A percentile compares a stretch with the other conserved stretches of the same genome.
Evolutionary conservation across 306 rosid species (phyloP).

Genomic region (Gynostemma pentaphyllum): DNA sequence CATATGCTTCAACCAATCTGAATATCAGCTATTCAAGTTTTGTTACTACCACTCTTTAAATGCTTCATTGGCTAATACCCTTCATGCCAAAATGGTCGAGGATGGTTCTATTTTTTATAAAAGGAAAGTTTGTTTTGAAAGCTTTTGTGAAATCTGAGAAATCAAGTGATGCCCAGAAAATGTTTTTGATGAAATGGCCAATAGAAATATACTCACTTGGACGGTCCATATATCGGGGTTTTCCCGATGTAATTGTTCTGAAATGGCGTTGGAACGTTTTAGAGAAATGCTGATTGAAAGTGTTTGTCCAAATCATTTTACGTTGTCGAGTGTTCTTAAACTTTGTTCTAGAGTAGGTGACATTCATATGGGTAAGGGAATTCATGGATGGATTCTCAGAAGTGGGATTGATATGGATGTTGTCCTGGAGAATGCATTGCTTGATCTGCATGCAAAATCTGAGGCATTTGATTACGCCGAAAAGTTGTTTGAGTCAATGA

Average conservation of each 20-base stretch:
- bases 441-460: constrained; percentile 65
- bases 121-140: constrained; percentile 31
- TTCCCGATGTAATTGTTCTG: constrained; percentile 34
- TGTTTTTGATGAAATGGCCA: constrained; percentile 65
- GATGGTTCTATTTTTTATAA: constrained; percentile 28
- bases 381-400: constrained; percentile 71
- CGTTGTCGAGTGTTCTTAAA: constrained; percentile 53
- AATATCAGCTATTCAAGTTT: constrained; percentile 10
- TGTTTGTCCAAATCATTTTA: constrained; percentile 53
- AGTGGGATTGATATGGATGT: constrained; percentile 55
- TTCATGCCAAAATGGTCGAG: constrained; percentile 54
- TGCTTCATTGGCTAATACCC: constrained; percentile 10
- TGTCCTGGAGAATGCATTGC: constrained; percentile 57
- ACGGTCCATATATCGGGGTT: constrained; percentile 63
- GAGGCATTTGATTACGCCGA: constrained; percentile 39
- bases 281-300: constrained; percentile 52
- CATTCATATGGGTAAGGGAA: constrained; percentile 39
- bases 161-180: constrained; percentile 32
- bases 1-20: not conserved
- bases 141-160: constrained; percentile 32
- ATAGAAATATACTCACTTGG: constrained; percentile 49
- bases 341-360: constrained; percentile 41
- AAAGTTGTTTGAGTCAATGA: constrained; percentile 40
- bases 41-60: constrained; percentile 25
- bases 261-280: constrained; percentile 36